A percentile compares a stretch with the other conserved stretches of the same genome.
These are phyloP conservation scores for Thecaphora thlaspeos DNA, from an alignment of 1,284 basidiomycete genomes.

Conservation along the genomic window DNA sequence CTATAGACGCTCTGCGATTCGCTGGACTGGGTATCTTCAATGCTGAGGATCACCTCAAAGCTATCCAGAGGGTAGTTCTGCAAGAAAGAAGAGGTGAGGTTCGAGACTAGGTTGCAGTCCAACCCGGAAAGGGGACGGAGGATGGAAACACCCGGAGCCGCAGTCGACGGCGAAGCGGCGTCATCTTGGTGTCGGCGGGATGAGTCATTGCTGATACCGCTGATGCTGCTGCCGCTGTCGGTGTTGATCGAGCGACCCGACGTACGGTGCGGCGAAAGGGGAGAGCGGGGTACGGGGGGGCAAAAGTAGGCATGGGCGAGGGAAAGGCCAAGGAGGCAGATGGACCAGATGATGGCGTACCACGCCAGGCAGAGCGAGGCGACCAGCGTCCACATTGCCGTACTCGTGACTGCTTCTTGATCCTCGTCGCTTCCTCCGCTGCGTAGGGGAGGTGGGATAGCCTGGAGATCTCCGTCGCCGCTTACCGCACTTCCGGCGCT, in stretches of 20 bases:
- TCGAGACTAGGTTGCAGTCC: slow-evolving; percentile 51
- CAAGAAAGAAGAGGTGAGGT: slow-evolving; percentile 51
- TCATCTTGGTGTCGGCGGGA: slow-evolving; percentile 65
- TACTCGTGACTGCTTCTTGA: no score
- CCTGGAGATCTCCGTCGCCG: no score
- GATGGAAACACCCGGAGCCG: slow-evolving; percentile 46
- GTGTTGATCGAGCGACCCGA: slow-evolving; percentile 15
- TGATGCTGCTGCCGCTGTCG: no score
- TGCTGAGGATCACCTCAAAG: slow-evolving; percentile 52
- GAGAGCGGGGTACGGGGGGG: slow-evolving; percentile 18
- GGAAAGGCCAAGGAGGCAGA: slow-evolving; percentile 74
- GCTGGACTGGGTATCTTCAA: slow-evolving; percentile 23
- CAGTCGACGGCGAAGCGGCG: no score
- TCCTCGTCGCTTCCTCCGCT: no score
- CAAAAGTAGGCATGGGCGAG: slow-evolving; percentile 26
- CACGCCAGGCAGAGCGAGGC: slow-evolving; percentile 62
- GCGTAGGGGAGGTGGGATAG: no score
- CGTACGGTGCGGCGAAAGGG: slow-evolving; percentile 24
- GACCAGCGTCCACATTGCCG: not conserved
- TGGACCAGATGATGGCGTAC: slow-evolving; percentile 72
- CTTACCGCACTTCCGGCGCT: no score
- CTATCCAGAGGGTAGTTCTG: slow-evolving; percentile 47
- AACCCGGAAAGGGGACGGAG: slow-evolving; percentile 53
- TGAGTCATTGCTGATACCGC: no score
- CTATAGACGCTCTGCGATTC: slow-evolving; percentile 47